Base-by-base conservation (phyloP, 306 rosid genomes). In the Echinosophora koreensis region DNA sequence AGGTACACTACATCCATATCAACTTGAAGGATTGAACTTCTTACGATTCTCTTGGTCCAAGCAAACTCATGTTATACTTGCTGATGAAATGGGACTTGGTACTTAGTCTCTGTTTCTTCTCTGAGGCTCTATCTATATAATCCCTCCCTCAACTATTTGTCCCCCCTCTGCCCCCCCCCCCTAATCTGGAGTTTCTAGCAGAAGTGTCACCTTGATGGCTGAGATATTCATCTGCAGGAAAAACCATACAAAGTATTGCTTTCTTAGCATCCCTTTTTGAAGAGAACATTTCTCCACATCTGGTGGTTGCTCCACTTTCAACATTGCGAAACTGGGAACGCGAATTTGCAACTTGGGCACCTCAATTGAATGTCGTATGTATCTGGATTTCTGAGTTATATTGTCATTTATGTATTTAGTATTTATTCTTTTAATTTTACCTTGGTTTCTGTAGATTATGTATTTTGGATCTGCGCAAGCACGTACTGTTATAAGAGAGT, bases 71-170 rank as follows among this genome's bases (percentile, higher is more conserved):
- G 98, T 95, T 52, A 92, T 95, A 84, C 96, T 95, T 79, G 99
- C 99, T 80, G 99, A 95, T 73, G 99, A 95, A 84, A 95, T 95
- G 99, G 99, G 99, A 73, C 99, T 95, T 32, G 99, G 99, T 95
- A 86, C 74, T 71, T 80, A 65, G 67, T 83, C 35, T 65, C 79
- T 65, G 57, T 56, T 76, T 82, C 67, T 84, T 50, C 58, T 76
- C 51, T 77, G 27, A 59, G 62, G 77, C 73, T 58, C 37, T 35
- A 5, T 69, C 69, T 58, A 12, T 73, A 66, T 76, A 52, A 70
- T 60, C 50, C 63, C 77, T 30, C n/a, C 17, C 58, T 76, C 62
- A n/a, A 44, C 62, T 41, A 13, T 56, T 64, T 77, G 66, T 71
- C 49, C 61, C 18, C 38, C 34, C 41, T 46, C 28, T 66, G n/a